These are phyloP conservation scores for Oxyria digyna DNA, from an alignment of 148 eudicot genomes.

Conservation along the genomic window DNA sequence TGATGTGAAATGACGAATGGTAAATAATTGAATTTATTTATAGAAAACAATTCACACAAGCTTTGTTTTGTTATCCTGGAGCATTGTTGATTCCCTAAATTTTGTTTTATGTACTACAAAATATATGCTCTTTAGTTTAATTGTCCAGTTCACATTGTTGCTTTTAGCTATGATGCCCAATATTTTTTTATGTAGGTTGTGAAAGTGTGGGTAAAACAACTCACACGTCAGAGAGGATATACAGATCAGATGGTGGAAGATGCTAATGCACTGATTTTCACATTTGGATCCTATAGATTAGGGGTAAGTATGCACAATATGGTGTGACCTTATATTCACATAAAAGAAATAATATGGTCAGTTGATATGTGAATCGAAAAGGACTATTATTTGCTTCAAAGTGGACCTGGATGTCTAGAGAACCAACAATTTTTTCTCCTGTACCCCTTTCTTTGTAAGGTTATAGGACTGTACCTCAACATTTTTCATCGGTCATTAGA, in stretches of 20 bases:
- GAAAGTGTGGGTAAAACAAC: slow-evolving; percentile 33
- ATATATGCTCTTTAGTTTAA: no score
- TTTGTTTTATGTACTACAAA: neutral
- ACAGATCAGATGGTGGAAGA: slow-evolving; percentile 36
- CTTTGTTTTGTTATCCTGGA: neutral
- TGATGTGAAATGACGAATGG: neutral
- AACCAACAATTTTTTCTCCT: no score
- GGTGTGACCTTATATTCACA: neutral
- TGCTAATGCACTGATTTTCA: slow-evolving; percentile 34
- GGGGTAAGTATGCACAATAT: slow-evolving; percentile 23
- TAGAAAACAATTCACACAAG: neutral
- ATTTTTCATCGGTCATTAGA: no score
- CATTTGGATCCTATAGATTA: slow-evolving; percentile 35
- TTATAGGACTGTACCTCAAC: no score
- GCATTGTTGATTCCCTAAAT: neutral
- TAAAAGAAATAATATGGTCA: neutral
- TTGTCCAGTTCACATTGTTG: neutral
- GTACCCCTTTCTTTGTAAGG: no score
- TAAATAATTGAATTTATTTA: neutral
- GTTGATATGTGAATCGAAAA: neutral
- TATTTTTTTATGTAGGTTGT: slow-evolving; percentile 17
- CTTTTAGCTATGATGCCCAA: neutral
- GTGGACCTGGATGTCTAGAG: no score
- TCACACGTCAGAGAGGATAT: slow-evolving; percentile 33
- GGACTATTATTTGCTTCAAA: no score